A percentile compares a stretch with the other conserved stretches of the same genome.
These are phyloP conservation scores for Kentomonas sorsogonicus DNA, from an alignment of 208 protist genomes.

Conservation along the genomic window DNA sequence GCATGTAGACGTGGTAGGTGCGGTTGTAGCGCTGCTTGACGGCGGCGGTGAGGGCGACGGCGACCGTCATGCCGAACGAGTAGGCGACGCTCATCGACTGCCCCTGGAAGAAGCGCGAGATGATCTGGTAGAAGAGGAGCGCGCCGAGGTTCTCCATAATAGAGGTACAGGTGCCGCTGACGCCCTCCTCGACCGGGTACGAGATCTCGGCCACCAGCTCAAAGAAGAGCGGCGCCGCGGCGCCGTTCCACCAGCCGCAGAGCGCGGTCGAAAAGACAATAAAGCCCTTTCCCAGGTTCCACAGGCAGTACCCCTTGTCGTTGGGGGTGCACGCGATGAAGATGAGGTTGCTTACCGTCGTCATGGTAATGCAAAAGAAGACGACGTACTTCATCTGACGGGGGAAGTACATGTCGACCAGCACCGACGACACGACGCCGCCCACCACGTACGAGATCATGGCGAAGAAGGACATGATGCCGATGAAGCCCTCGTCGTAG, in stretches of 20 bases:
- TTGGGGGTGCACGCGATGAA: conserved; percentile 78
- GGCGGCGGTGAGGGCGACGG: conserved; percentile 50
- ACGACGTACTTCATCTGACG: conserved; percentile 89
- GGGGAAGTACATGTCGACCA: conserved; percentile 75
- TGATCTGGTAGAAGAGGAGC: conserved; percentile 75
- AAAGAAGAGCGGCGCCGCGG: conserved; percentile 82
- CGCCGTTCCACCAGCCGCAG: conserved; percentile 85
- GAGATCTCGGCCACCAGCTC: conserved; percentile 83
- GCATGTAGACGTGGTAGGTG: conserved; percentile 55
- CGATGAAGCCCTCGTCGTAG: conserved; percentile 69
- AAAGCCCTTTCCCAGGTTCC: conserved; percentile 54
- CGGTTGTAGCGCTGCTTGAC: conserved; percentile 84
- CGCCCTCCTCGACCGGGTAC: conserved; percentile 80
- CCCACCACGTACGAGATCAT: conserved; percentile 74
- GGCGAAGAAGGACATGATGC: conserved; percentile 78
- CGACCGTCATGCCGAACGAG: conserved; percentile 77
- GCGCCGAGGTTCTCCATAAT: conserved; percentile 81
- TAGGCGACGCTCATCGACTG: conserved; percentile 83
- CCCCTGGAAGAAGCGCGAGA: conserved; percentile 56
- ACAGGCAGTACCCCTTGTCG: conserved; percentile 67
- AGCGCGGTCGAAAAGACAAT: conserved; percentile 66
- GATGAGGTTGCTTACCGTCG: conserved; percentile 67
- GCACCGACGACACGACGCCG: conserved; percentile 67
- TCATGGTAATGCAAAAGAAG: conserved; percentile 80
- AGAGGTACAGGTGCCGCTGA: conserved; percentile 75